Percentiles rank a stretch among this genome's conserved stretches.
phyloP scores from a whole-genome alignment of 2,329 filamentous ascomycete species.

The Byssoonygena ceratinophila region DNA sequence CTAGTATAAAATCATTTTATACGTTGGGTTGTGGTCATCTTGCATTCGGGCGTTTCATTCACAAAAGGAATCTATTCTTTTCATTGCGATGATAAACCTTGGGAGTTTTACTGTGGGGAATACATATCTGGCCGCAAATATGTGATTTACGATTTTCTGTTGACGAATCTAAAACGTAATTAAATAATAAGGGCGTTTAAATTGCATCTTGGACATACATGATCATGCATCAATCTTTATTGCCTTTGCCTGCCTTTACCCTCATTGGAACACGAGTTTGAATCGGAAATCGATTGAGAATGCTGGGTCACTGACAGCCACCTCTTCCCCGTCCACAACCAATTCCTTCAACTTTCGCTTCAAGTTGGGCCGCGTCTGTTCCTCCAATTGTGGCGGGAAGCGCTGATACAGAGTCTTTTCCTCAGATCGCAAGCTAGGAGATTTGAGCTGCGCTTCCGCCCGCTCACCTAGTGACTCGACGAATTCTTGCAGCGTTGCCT shows the following conservation, averaged over 20 bases:
- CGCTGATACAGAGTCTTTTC: slow-evolving; percentile 86
- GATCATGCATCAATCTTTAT: not conserved
- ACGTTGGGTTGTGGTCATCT: not conserved
- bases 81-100: not conserved
- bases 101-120: not conserved
- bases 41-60: slow-evolving; percentile 7
- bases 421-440: slow-evolving; percentile 72
- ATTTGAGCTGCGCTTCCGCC: slow-evolving; percentile 87
- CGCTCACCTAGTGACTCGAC: slow-evolving; percentile 71
- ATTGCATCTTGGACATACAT: too few relatives aligned
- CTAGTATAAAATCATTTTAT: not conserved
- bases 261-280: slow-evolving; percentile 41
- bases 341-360: slow-evolving; percentile 66
- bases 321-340: slow-evolving; percentile 69
- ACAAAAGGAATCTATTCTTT: not conserved
- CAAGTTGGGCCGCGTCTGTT: slow-evolving; percentile 74
- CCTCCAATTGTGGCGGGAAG: slow-evolving; percentile 66
- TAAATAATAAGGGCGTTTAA: not conserved
- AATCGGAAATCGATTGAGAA: slow-evolving; percentile 63
- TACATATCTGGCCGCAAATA: not conserved
- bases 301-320: slow-evolving; percentile 86
- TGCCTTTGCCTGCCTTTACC: not conserved
- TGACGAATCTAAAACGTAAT: not conserved
- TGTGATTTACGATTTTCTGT: not conserved
- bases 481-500: slow-evolving; percentile 67